A percentile compares a stretch with the other conserved stretches of the same genome.
phyloP scores from a whole-genome alignment of 2,329 filamentous ascomycete species.

The Macrophomina tecta region DNA sequence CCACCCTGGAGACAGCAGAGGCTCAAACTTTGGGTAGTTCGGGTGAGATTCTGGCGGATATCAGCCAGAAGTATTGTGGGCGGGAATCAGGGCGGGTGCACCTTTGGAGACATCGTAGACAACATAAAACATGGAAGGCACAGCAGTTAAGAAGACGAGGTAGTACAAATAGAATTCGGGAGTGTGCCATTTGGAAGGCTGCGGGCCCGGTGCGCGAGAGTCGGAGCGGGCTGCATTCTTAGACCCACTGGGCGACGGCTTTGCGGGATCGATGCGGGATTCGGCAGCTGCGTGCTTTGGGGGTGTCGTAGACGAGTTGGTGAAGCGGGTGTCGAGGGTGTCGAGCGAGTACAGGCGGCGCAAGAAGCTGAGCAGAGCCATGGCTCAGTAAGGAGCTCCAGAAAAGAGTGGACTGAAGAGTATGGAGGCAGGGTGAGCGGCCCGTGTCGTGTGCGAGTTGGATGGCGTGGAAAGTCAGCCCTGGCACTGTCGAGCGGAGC shows the following conservation, averaged over 20 bases:
- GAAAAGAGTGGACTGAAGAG: neutral
- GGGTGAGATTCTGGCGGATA: constrained; percentile 72
- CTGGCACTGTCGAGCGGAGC: neutral
- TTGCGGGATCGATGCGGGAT: constrained; percentile 40
- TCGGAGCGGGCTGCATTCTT: constrained; percentile 47
- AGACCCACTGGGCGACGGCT: constrained; percentile 31
- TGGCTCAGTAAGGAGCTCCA: constrained; percentile 32
- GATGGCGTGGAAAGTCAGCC: constrained; percentile 1
- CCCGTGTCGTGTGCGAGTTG: neutral
- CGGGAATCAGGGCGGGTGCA: constrained; percentile 46
- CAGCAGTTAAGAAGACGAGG: constrained; percentile 65
- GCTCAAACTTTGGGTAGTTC: constrained; percentile 76
- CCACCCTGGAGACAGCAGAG: constrained; percentile 81
- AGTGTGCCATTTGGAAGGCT: constrained; percentile 81
- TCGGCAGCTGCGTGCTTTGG: constrained; percentile 50
- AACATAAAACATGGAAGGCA: constrained; percentile 92
- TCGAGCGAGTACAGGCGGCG: constrained; percentile 67
- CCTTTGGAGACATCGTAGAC: constrained; percentile 84
- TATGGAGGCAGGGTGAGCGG: neutral
- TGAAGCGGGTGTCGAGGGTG: constrained; percentile 75
- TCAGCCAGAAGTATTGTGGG: neutral
- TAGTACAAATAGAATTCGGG: constrained; percentile 87
- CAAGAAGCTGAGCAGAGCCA: constrained; percentile 56
- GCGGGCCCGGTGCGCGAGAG: constrained; percentile 31
- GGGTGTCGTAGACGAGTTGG: constrained; percentile 71